Base-by-base conservation (phyloP, 148 eudicot species). In the Rhododendron simsii region DNA sequence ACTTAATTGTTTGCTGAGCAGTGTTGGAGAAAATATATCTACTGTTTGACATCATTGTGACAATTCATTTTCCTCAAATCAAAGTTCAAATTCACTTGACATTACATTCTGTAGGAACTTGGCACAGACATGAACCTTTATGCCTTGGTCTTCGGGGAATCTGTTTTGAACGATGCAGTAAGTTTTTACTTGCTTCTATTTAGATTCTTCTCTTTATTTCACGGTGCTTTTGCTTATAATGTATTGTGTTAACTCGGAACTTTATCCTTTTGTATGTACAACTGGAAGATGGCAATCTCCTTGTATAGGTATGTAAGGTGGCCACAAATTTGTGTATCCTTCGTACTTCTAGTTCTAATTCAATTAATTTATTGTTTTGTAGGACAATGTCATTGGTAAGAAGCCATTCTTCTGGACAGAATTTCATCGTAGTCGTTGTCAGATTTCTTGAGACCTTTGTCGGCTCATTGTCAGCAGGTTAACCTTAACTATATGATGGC, bases 381-480 rank as follows among this genome's bases (percentile, higher is more conserved):
- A 98, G 99, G 96, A 93, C 99, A 50, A 94, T 98, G 96, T 98
- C 99, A 30, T 67, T 91, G 85, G 90, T 98, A 84, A 93, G 89
- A 86, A 87, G 93, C 80, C 92, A 95, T 85, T 90, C 99, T 78
- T 89, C 99, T 67, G 93, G 89, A 61, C 94, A 93, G 88, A 93
- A 89, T 87, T 61, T 94, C 84, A 91, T 98, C 90, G 86, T 92
- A 89, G 80, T 98, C 71, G 87, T 94, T 78, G 80, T 98, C 74
- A 86, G 99, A 85, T 98, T 98, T 92, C 94, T 98, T 84, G 99
- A 98, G 92, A 98, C 98, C 81, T 98, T 98, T 91, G 90, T 93
- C 86, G 99, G 99, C 80, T 98, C 99, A 50, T 86, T 98, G 96
- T 98, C 99, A 88, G 85, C 99, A 93, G 99, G 99, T 98, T 86